A percentile compares a stretch with the other conserved stretches of the same genome.
Evolutionary conservation across 2,329 filamentous ascomycete species (phyloP).

Genomic region (Alternaria rosae): DNA sequence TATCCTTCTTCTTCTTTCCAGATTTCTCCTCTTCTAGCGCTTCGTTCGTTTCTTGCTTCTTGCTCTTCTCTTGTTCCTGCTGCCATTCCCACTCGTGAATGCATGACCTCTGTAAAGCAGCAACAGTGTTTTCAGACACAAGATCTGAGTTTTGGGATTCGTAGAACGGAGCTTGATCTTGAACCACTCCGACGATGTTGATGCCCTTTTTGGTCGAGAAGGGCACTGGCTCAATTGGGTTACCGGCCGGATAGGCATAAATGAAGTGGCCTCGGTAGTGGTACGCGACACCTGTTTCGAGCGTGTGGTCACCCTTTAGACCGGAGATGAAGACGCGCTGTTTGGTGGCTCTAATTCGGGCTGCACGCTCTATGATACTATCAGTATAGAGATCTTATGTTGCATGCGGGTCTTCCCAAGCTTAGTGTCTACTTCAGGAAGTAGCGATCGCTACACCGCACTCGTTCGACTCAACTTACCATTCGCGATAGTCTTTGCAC

Average conservation of each 20-base stretch:
- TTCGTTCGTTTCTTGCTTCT: background rate
- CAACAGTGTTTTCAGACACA: conserved; percentile 15
- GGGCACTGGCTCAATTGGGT: conserved; percentile 30
- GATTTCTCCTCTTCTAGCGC: background rate
- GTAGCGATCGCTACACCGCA: background rate
- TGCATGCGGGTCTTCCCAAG: background rate
- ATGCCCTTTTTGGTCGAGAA: conserved; percentile 30
- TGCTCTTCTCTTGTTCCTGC: conserved; percentile 8
- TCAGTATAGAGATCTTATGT: conserved; percentile 1
- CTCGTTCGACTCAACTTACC: background rate
- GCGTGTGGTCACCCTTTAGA: conserved; percentile 25
- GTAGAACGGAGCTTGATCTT: conserved; percentile 19
- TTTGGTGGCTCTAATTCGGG: conserved; percentile 12
- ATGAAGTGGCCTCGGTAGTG: conserved; percentile 42
- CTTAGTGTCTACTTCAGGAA: background rate
- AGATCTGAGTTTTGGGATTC: background rate
- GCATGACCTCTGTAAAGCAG: conserved; percentile 19
- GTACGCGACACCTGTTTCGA: conserved; percentile 37
- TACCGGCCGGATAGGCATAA: conserved; percentile 24
- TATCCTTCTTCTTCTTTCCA: background rate
- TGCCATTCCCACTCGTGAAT: conserved; percentile 9
- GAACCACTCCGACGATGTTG: conserved; percentile 18
- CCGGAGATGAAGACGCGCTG: conserved; percentile 38
- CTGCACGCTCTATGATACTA: background rate
- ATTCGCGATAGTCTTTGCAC: background rate